Percentiles rank a stretch among this genome's conserved stretches.
These are phyloP conservation scores for Boletus vermiculosoides DNA, from an alignment of 768 basidiomycete species.

Conservation along the genomic window DNA sequence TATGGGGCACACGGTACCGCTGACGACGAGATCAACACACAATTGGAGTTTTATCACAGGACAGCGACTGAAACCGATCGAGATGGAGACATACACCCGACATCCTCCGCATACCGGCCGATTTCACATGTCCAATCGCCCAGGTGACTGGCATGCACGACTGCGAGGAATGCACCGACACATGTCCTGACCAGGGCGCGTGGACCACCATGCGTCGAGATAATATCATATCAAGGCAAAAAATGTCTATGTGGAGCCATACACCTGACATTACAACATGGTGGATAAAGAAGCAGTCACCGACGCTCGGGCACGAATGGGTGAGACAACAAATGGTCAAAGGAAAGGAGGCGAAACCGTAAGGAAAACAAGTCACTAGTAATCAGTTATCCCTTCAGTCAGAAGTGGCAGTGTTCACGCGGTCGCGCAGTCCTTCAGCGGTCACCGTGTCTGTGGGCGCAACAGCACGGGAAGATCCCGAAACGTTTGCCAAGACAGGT, in stretches of 20 bases:
- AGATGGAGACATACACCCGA: background rate
- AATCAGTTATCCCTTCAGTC: slow-evolving; percentile 24
- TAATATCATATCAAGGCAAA: slow-evolving; percentile 1
- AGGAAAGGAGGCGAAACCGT: background rate
- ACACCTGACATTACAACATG: slow-evolving; percentile 27
- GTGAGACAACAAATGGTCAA: background rate
- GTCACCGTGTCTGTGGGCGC: slow-evolving; percentile 52
- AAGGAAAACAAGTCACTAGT: background rate
- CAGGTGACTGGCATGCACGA: background rate
- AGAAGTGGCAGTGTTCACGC: slow-evolving; percentile 39
- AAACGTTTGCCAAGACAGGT: slow-evolving; percentile 71
- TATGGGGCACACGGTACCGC: background rate
- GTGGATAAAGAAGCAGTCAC: slow-evolving; percentile 12
- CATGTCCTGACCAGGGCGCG: background rate
- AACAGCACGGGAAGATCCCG: slow-evolving; percentile 41
- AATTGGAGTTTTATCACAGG: background rate
- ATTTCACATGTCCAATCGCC: background rate
- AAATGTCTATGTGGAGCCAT: slow-evolving; percentile 22
- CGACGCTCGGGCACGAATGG: slow-evolving; percentile 6
- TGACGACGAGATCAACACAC: background rate
- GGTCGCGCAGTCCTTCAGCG: slow-evolving; percentile 46
- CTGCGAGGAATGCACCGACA: background rate
- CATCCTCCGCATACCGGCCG: background rate
- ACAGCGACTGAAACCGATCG: background rate
- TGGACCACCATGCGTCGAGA: background rate